Evolutionary conservation across 768 basidiomycete genomes (phyloP).

Genomic region (Leccinum aurantiacum): DNA sequence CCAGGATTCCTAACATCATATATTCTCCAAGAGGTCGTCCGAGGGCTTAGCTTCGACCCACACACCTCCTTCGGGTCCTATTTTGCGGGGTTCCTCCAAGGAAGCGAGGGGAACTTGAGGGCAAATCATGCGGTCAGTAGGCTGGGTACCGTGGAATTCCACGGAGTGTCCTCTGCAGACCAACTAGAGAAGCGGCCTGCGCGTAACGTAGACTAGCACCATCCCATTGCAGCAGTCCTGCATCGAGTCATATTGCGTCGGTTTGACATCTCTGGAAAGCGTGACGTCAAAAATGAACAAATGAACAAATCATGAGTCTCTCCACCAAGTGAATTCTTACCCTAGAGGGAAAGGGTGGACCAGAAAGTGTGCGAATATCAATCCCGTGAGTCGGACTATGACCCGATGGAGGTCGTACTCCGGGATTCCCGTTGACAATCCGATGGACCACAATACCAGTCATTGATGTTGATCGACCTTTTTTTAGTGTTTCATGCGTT

Average conservation of each 20-base stretch:
- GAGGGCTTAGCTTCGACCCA: constrained; percentile 17
- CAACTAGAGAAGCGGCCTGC: constrained; percentile 5
- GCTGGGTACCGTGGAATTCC: constrained; percentile 19
- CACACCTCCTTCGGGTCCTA: constrained; percentile 21
- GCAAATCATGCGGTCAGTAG: constrained; percentile 16
- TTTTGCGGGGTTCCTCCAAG: constrained; percentile 20
- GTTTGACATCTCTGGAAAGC: neutral
- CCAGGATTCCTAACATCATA: neutral
- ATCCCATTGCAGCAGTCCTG: constrained; percentile 1
- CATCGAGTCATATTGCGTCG: neutral
- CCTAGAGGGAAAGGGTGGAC: neutral
- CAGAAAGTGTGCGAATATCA: neutral
- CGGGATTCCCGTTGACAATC: too few species aligned
- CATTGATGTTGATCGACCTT: too few species aligned
- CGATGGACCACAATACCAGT: too few species aligned
- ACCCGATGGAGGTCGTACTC: too few species aligned
- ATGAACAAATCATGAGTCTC: neutral
- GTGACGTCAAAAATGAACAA: neutral
- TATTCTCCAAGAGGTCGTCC: constrained; percentile 9
- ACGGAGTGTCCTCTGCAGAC: constrained; percentile 15
- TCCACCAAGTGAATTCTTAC: neutral
- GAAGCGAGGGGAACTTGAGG: constrained; percentile 16
- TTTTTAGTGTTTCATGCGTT: too few species aligned
- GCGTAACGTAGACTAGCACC: constrained; percentile 3
- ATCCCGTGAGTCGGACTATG: too few species aligned